Percentiles rank a stretch among this genome's conserved stretches.
These are phyloP conservation scores for Ustilago bromivora DNA, from an alignment of 1,284 basidiomycete species.

Conservation along the genomic window DNA sequence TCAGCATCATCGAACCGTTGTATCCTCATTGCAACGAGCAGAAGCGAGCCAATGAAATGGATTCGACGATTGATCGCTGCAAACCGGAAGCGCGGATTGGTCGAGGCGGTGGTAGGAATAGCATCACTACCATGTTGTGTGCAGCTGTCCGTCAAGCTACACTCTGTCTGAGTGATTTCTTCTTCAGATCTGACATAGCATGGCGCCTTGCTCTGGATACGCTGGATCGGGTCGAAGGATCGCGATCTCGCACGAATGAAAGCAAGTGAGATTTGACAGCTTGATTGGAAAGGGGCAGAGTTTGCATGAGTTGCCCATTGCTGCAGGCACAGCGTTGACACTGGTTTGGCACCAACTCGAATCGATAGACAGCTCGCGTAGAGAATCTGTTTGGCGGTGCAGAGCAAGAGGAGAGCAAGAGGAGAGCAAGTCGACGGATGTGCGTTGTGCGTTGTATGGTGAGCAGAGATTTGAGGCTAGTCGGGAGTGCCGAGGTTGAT, in stretches of 20 bases:
- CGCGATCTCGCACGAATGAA: not conserved
- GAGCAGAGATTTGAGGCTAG: conserved; percentile 5
- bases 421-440: conserved; percentile 16
- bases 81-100: conserved; percentile 3
- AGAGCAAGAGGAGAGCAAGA: not conserved
- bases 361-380: conserved; percentile 13
- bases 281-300: not conserved
- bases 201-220: no score
- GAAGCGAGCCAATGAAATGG: conserved; percentile 10
- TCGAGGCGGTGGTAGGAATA: not conserved
- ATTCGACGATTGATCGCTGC: not conserved
- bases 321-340: not conserved
- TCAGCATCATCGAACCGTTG: conserved; percentile 20
- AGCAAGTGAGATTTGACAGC: not conserved
- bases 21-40: not conserved
- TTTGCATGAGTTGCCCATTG: not conserved
- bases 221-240: not conserved
- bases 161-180: no score
- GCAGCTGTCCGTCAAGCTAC: not conserved
- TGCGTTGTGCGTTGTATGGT: conserved; percentile 19
- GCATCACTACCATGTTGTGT: not conserved
- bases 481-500: conserved; percentile 1
- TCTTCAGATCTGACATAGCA: no score
- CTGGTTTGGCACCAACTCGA: conserved; percentile 1
- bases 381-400: not conserved